Evolutionary conservation across 148 eudicot genomes (phyloP), one percentile per base, ranked within the genome.

Genomic region (Suaeda aralocaspica): DNA sequence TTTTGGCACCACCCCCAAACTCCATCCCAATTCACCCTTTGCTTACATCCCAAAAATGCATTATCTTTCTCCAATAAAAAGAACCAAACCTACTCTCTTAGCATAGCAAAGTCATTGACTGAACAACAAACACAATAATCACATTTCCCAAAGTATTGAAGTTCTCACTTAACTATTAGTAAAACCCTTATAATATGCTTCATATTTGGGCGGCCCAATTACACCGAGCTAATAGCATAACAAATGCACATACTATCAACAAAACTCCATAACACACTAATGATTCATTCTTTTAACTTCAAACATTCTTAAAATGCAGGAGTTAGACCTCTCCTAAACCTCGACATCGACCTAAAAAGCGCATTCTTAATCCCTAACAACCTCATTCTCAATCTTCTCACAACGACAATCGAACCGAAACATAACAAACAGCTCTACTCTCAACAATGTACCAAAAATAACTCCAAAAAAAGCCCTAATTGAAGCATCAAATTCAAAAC

Each of bases 401-500:
- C 67, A 42, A 0, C 30, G 39, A 63, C 2, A 22, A 22, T 25
- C 50, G 14, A 63, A n/a, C 10, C 48, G 39, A 63, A 42, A 5
- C 25, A 33, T 8, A 4, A 9, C 18, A 60, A 33, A 33, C 45
- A 60, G 21, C 25, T 18, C 3, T 7, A 59, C 2, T 18, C 22
- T 26, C 59, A 25, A 25, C 6, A 6, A 3, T 8, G 30, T 12
- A 56, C 3, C 31, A 16, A 59, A 59, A 56, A 7, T n/a, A 49
- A 49, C 18, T 18, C n/a, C 2, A 59, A 59, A 57, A 19, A 31
- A 6, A 18, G 19, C 29, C 58, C 70, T 50, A 19, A 46, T 28
- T 29, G 12, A 53, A 31, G 30, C 13, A 55, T 48, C 25, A 69
- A 36, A 56, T 56, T 69, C 34, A 69, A 30, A 72, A 48, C 15